A percentile compares a stretch with the other conserved stretches of the same genome.
These are phyloP conservation scores for Diutina scorzettiae DNA, from an alignment of 1,139 yeast species.

Conservation along the genomic window DNA sequence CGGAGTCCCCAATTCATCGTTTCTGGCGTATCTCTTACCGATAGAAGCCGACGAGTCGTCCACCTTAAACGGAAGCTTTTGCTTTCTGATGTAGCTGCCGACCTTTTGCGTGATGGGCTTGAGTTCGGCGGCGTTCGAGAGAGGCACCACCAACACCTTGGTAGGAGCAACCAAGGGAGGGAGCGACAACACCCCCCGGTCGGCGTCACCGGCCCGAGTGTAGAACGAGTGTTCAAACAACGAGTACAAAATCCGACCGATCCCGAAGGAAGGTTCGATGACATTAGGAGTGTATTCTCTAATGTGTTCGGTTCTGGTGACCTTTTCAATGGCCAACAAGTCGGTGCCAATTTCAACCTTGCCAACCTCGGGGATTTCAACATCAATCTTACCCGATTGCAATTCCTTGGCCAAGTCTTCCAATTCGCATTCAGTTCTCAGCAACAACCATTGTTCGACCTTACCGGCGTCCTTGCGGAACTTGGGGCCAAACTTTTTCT, in stretches of 20 bases:
- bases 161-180: slow-evolving; percentile 97
- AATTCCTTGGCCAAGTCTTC: slow-evolving; percentile 68
- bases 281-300: slow-evolving; percentile 97
- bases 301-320: slow-evolving; percentile 73
- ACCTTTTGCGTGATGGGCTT: slow-evolving; percentile 64
- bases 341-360: slow-evolving; percentile 58
- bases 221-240: slow-evolving; percentile 92
- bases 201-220: slow-evolving; percentile 86
- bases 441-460: slow-evolving; percentile 68
- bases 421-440: slow-evolving; percentile 77
- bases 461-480: slow-evolving; percentile 94
- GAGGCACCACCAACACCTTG: slow-evolving; percentile 89
- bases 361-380: slow-evolving; percentile 49
- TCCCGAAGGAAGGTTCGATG: slow-evolving; percentile 98
- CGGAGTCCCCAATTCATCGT: slow-evolving; percentile 98
- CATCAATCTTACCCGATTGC: slow-evolving; percentile 51
- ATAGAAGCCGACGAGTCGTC: slow-evolving; percentile 97
- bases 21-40: slow-evolving; percentile 97
- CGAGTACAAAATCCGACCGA: slow-evolving; percentile 92
- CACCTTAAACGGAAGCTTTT: slow-evolving; percentile 86
- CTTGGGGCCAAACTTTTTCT: slow-evolving; percentile 94
- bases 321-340: slow-evolving; percentile 66
- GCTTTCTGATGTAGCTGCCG: slow-evolving; percentile 57
- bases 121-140: slow-evolving; percentile 74
- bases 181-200: slow-evolving; percentile 86